Conservation (phyloP, 371 early-diverging fungal genomes). For the Chytridium lagenaria region DNA sequence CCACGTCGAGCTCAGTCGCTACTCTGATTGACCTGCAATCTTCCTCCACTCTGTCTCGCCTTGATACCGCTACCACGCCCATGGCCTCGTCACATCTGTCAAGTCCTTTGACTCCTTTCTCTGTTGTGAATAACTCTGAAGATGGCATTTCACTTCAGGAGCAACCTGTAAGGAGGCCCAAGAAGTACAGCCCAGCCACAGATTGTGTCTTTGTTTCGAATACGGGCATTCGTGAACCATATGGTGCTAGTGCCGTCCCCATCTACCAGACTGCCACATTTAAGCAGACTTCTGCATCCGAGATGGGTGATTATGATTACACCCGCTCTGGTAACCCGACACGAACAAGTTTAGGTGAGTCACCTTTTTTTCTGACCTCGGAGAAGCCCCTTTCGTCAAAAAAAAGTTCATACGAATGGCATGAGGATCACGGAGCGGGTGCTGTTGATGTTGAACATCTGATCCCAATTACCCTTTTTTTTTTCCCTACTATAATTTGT, state of each 20-base stretch:
- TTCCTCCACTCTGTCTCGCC: too few species aligned
- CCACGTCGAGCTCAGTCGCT: too few species aligned
- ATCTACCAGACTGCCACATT: constrained; percentile 98
- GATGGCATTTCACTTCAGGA: too few species aligned
- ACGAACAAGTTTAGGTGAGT: constrained; percentile 76
- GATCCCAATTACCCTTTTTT: constrained; percentile 7
- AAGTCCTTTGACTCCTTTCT: too few species aligned
- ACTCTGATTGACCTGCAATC: too few species aligned
- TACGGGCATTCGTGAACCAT: constrained; percentile 66
- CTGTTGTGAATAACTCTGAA: too few species aligned
- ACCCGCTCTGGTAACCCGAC: constrained; percentile 91
- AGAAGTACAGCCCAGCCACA: constrained; percentile 65
- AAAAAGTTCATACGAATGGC: too few species aligned
- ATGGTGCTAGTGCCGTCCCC: constrained; percentile 90
- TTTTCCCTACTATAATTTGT: neutral
- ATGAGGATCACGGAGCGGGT: too few species aligned
- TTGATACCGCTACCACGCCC: too few species aligned
- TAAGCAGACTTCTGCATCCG: constrained; percentile 78
- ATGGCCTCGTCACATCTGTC: too few species aligned
- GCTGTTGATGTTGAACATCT: too few species aligned
- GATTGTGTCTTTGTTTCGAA: constrained; percentile 82
- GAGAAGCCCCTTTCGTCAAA: too few species aligned
- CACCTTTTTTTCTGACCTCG: neutral
- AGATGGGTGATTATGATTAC: constrained; percentile 92
- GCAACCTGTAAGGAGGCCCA: neutral